Conservation (phyloP, 2,329 filamentous ascomycete genomes). For the Sordariomycetes sp. region DNA sequence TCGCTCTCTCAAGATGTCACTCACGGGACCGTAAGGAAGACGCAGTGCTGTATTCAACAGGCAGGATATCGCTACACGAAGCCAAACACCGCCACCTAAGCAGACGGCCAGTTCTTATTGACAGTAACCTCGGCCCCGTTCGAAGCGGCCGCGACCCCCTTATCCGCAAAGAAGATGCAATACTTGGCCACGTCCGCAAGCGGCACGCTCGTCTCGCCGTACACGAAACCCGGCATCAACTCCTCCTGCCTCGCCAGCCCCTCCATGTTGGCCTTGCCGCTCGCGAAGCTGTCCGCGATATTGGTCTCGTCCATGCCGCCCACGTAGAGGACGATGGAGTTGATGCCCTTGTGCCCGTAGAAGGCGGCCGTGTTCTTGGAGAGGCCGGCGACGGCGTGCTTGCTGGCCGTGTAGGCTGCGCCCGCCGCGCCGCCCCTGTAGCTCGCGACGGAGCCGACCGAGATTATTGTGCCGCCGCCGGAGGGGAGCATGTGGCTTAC, state of each 20-base stretch:
- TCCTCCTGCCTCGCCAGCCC: conserved; percentile 14
- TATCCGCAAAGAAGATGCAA: conserved; percentile 20
- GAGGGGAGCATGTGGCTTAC: conserved; percentile 18
- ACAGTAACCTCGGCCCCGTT: conserved; percentile 19
- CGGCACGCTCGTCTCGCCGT: conserved; percentile 14
- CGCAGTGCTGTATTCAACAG: no score
- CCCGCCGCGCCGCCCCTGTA: conserved; percentile 24
- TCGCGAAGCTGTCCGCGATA: conserved; percentile 28
- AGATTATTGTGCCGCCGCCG: conserved; percentile 32
- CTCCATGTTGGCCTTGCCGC: conserved; percentile 17
- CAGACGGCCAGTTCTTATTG: conserved; percentile 22
- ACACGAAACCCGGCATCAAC: conserved; percentile 15
- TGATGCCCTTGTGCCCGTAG: conserved; percentile 40
- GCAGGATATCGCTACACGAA: no score
- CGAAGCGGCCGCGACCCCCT: conserved; percentile 15
- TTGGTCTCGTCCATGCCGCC: conserved; percentile 40
- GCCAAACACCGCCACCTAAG: conserved; percentile 8
- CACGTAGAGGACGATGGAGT: conserved; percentile 33
- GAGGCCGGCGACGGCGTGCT: conserved; percentile 38
- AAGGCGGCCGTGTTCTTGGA: conserved; percentile 43
- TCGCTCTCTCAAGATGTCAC: no score
- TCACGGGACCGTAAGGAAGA: no score
- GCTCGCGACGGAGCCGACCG: conserved; percentile 33
- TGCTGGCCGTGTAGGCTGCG: conserved; percentile 36
- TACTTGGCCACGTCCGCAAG: conserved; percentile 24